phyloP scores from a whole-genome alignment of 768 basidiomycete species.

The Leccinellum rugosiceps region DNA sequence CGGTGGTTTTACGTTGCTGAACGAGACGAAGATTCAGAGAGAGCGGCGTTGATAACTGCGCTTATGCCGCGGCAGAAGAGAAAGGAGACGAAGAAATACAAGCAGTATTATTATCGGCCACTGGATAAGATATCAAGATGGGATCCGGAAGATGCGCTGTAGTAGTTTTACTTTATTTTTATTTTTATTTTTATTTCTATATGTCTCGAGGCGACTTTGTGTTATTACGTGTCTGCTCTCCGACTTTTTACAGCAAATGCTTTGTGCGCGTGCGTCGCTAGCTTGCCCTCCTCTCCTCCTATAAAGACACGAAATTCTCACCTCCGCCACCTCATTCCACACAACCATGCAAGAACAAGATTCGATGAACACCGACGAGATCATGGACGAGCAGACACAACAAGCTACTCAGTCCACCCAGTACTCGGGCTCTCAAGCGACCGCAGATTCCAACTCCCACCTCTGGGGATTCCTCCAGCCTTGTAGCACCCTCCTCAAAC shows the following conservation, averaged over 20 bases:
- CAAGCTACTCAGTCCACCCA: slow-evolving; percentile 42
- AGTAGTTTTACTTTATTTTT: slow-evolving; percentile 9
- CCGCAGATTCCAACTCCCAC: slow-evolving; percentile 25
- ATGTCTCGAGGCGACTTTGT: slow-evolving; percentile 20
- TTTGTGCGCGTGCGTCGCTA: neutral
- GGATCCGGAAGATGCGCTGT: slow-evolving; percentile 64
- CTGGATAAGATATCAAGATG: slow-evolving; percentile 68
- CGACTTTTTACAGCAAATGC: slow-evolving; percentile 6
- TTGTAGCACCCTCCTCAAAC: slow-evolving; percentile 46
- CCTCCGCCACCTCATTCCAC: neutral
- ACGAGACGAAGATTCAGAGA: slow-evolving; percentile 63
- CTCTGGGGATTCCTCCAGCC: slow-evolving; percentile 77
- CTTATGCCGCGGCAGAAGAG: slow-evolving; percentile 79
- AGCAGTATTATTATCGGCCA: slow-evolving; percentile 81
- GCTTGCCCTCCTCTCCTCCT: slow-evolving; percentile 17
- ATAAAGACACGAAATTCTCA: slow-evolving; percentile 17
- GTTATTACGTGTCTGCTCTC: slow-evolving; percentile 5
- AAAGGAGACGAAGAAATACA: slow-evolving; percentile 77
- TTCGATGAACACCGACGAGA: slow-evolving; percentile 25
- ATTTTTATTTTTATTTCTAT: neutral
- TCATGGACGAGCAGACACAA: slow-evolving; percentile 33
- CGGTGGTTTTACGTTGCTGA: slow-evolving; percentile 80
- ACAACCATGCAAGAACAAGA: slow-evolving; percentile 22
- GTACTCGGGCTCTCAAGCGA: slow-evolving; percentile 28
- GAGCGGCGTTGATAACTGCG: slow-evolving; percentile 61